Conservation (phyloP, 306 rosid species). For the Quercus aquifolioides region DNA sequence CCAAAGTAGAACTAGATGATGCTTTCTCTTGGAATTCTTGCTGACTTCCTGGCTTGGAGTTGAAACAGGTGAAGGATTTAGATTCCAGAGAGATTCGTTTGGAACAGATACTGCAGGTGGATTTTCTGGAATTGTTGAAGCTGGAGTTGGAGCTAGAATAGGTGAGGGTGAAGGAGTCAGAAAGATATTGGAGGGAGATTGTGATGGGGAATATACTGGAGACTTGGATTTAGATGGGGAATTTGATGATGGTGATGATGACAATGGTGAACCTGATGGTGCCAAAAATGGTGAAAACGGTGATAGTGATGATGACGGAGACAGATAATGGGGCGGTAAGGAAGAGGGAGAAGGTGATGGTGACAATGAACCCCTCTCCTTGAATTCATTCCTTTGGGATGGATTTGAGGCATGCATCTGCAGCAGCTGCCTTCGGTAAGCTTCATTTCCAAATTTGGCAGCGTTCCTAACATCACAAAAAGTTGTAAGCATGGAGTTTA, state of each 20-base stretch:
- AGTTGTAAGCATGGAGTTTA: background rate
- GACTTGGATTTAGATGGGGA: constrained; percentile 27
- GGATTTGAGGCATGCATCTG: constrained; percentile 13
- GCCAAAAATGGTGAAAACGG: constrained; percentile 9
- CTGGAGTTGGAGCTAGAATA: constrained; percentile 28
- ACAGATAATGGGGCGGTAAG: constrained; percentile 2
- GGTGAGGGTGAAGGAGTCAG: constrained; percentile 42
- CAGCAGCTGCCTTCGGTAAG: constrained; percentile 40
- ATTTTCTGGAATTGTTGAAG: constrained; percentile 26
- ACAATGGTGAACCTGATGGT: constrained; percentile 33
- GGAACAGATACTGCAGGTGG: constrained; percentile 36
- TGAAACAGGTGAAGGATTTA: constrained; percentile 38
- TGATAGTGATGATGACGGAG: background rate
- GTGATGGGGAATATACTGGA: constrained; percentile 13
- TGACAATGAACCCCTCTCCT: constrained; percentile 12
- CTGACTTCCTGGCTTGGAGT: constrained; percentile 29
- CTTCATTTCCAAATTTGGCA: constrained; percentile 26
- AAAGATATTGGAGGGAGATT: constrained; percentile 19
- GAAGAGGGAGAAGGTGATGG: constrained; percentile 23
- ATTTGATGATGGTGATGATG: constrained; percentile 42
- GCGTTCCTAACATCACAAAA: constrained; percentile 42
- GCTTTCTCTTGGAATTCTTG: constrained; percentile 28
- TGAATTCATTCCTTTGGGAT: constrained; percentile 5
- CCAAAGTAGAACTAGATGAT: constrained; percentile 33
- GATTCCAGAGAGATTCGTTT: constrained; percentile 20